Evolutionary conservation across 2,329 filamentous ascomycete species (phyloP).

Genomic region (Aspergillus aculeatus): DNA sequence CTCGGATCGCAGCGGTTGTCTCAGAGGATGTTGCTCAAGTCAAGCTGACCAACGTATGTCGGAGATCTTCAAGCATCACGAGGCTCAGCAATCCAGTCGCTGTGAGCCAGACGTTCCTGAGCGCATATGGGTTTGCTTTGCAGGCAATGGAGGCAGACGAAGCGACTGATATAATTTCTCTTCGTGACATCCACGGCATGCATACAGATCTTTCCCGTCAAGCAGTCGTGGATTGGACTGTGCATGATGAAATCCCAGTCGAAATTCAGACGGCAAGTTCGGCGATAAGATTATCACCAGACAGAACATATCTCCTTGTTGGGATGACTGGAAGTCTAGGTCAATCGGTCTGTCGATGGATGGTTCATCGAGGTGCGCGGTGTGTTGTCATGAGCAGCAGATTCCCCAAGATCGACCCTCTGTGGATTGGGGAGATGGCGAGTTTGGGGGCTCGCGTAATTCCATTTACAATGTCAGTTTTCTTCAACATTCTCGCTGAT

Average conservation of each 20-base stretch:
- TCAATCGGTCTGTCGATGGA: constrained; percentile 4
- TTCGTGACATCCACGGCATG: neutral
- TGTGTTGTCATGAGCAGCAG: constrained; percentile 2
- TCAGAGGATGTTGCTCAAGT: neutral
- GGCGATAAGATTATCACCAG: neutral
- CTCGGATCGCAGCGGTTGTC: neutral
- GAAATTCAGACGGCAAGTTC: constrained; percentile 2
- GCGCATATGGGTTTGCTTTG: constrained; percentile 1
- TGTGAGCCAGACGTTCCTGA: neutral
- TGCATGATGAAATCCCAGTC: neutral
- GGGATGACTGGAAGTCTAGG: constrained; percentile 5
- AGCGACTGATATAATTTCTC: neutral
- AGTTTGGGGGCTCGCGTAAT: neutral
- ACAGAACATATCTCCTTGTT: constrained; percentile 2
- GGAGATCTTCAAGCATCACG: neutral
- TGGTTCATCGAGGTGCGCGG: constrained; percentile 1
- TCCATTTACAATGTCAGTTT: neutral
- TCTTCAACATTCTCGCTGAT: neutral
- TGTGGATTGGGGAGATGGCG: constrained; percentile 6
- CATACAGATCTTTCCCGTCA: neutral
- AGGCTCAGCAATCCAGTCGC: neutral
- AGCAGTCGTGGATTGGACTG: neutral
- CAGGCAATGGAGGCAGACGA: neutral
- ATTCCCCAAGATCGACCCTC: neutral
- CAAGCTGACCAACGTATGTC: neutral